phyloP scores from a whole-genome alignment of 306 rosid species.

The Cercis canadensis region DNA sequence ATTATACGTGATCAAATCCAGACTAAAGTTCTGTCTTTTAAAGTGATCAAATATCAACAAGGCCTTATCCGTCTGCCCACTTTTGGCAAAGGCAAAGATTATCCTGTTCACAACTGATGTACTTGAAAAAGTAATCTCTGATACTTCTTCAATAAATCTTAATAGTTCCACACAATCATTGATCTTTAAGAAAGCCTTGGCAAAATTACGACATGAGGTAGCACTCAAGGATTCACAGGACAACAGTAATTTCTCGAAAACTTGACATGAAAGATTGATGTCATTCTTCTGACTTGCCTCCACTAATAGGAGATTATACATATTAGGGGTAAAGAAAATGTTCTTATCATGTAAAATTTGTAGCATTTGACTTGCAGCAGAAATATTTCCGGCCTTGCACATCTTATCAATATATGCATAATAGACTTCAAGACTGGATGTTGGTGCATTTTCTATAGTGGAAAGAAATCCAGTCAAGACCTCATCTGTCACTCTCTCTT shows the following conservation, averaged over 20 bases:
- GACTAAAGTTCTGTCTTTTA: conserved; percentile 43
- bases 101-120: conserved; percentile 60
- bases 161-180: conserved; percentile 50
- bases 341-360: conserved; percentile 49
- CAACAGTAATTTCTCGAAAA: conserved; percentile 56
- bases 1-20: conserved; percentile 74
- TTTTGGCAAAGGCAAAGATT: conserved; percentile 65
- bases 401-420: conserved; percentile 44
- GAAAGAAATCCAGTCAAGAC: conserved; percentile 51
- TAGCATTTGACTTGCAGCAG: conserved; percentile 52
- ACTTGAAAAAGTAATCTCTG: conserved; percentile 51
- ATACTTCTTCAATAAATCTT: conserved; percentile 50
- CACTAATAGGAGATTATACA: conserved; percentile 51
- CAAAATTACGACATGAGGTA: conserved; percentile 53
- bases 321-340: conserved; percentile 39
- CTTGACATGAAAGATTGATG: conserved; percentile 52
- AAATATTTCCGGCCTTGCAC: conserved; percentile 51
- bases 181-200: conserved; percentile 63
- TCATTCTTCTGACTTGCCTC: conserved; percentile 65
- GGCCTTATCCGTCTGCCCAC: conserved; percentile 75
- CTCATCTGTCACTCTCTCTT: conserved; percentile 42
- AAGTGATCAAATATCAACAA: conserved; percentile 62
- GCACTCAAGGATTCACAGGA: conserved; percentile 51
- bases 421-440: conserved; percentile 35
- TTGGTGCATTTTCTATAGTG: conserved; percentile 42